phyloP scores from a whole-genome alignment of 2,329 filamentous ascomycete species.

The Chaetomium sp. region DNA sequence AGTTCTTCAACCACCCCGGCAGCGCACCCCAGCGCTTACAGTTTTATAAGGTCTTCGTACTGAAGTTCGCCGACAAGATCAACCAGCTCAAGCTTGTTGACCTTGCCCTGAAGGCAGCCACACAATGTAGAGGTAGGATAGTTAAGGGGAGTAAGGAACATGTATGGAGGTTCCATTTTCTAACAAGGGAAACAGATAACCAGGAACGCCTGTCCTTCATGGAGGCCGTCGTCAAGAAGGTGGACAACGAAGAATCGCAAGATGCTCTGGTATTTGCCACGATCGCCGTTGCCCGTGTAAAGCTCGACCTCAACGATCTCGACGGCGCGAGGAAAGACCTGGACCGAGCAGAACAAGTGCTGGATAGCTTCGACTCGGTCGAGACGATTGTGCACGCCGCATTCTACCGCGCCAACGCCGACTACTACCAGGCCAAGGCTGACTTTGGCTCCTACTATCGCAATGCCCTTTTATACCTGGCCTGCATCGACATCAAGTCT shows the following conservation, averaged over 20 bases:
- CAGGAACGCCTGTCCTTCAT: conserved; percentile 82
- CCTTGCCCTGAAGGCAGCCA: conserved; percentile 78
- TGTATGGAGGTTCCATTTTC: not conserved
- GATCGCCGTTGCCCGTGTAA: conserved; percentile 81
- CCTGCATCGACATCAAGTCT: conserved; percentile 79
- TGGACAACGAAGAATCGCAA: conserved; percentile 87
- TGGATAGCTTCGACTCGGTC: conserved; percentile 89
- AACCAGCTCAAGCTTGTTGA: conserved; percentile 97
- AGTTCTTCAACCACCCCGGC: conserved; percentile 77
- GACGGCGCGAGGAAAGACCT: conserved; percentile 82
- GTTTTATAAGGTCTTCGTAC: conserved; percentile 91
- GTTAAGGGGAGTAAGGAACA: not conserved
- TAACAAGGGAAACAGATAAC: conserved; percentile 56
- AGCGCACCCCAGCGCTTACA: conserved; percentile 79
- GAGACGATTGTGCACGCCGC: conserved; percentile 93
- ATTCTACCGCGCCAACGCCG: conserved; percentile 92
- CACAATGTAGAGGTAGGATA: conserved; percentile 66
- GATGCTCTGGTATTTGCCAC: conserved; percentile 94
- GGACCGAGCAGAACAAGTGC: conserved; percentile 76
- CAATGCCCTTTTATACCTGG: conserved; percentile 94
- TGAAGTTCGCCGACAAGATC: conserved; percentile 96
- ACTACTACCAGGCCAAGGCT: conserved; percentile 88
- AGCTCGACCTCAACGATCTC: conserved; percentile 71
- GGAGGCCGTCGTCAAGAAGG: conserved; percentile 73
- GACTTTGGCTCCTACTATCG: conserved; percentile 97